These are phyloP conservation scores for Petunia hybrid DNA, from an alignment of 305 asterid genomes.

Conservation along the genomic window DNA sequence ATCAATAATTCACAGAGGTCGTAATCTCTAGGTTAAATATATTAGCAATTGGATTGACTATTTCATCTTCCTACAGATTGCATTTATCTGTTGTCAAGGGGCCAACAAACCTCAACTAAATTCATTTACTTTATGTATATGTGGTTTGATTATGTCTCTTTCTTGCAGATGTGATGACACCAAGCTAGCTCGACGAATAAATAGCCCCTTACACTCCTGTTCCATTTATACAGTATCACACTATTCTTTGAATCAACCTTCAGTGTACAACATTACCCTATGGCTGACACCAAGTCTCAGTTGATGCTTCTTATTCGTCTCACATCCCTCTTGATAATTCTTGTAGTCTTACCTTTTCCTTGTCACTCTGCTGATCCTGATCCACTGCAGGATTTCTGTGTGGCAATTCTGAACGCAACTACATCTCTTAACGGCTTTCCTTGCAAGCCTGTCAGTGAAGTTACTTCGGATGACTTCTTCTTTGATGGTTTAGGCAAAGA, in stretches of 20 bases:
- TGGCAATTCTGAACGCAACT: slow-evolving; percentile 43
- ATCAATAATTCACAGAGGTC: slow-evolving; percentile 17
- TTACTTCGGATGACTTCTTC: slow-evolving; percentile 61
- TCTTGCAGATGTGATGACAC: slow-evolving; percentile 1
- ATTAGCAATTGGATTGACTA: not conserved
- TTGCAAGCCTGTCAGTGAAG: slow-evolving; percentile 56
- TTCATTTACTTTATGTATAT: not conserved
- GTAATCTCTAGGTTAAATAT: not conserved
- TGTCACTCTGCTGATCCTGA: slow-evolving; percentile 60
- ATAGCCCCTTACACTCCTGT: slow-evolving; percentile 1
- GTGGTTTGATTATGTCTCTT: not conserved
- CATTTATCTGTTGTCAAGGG: not conserved
- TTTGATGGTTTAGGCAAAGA: slow-evolving; percentile 50
- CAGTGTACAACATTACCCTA: not conserved
- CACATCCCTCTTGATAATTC: not conserved
- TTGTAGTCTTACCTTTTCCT: slow-evolving; percentile 39
- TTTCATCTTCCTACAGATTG: not conserved
- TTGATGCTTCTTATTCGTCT: not conserved
- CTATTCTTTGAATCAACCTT: not conserved
- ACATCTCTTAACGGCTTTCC: slow-evolving; percentile 55
- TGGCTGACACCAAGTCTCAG: not conserved
- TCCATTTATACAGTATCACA: not conserved
- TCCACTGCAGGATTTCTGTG: slow-evolving; percentile 68
- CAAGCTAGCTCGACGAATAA: not conserved
- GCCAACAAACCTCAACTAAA: slow-evolving; percentile 17